Evolutionary conservation across 1,139 yeast genomes (phyloP).

Genomic region (Suhomyces atakaporum): DNA sequence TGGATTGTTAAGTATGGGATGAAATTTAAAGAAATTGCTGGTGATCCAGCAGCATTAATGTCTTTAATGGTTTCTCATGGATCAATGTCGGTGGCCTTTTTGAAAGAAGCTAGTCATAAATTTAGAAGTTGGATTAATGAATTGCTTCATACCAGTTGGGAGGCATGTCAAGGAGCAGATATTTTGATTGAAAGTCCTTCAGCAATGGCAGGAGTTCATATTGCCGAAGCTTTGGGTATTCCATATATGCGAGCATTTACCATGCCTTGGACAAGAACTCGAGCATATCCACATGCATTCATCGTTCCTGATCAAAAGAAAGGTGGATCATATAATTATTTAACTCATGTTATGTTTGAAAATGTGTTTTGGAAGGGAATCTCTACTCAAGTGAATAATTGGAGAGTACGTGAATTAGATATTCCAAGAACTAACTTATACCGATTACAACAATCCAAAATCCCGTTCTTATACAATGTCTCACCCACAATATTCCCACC

Average conservation of each 20-base stretch:
- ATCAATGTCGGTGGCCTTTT: slow-evolving; percentile 76
- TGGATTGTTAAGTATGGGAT: slow-evolving; percentile 74
- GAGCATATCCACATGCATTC: slow-evolving; percentile 96
- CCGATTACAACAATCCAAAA: slow-evolving; percentile 69
- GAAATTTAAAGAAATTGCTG: slow-evolving; percentile 75
- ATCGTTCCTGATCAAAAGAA: slow-evolving; percentile 90
- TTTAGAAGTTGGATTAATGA: slow-evolving; percentile 83
- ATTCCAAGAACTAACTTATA: slow-evolving; percentile 71
- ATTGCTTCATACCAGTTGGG: slow-evolving; percentile 71
- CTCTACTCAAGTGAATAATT: slow-evolving; percentile 80
- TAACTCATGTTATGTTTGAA: slow-evolving; percentile 91
- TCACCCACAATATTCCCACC: slow-evolving; percentile 90
- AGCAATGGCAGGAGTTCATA: slow-evolving; percentile 93
- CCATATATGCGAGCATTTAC: slow-evolving; percentile 95
- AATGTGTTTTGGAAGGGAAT: slow-evolving; percentile 94
- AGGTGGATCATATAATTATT: slow-evolving; percentile 89
- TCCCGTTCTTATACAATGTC: slow-evolving; percentile 87
- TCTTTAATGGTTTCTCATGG: slow-evolving; percentile 90
- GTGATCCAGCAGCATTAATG: slow-evolving; percentile 92
- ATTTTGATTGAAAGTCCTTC: slow-evolving; percentile 90
- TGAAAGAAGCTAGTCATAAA: slow-evolving; percentile 77
- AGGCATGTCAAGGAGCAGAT: slow-evolving; percentile 82
- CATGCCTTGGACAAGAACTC: slow-evolving; percentile 97
- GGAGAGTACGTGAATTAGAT: slow-evolving; percentile 72
- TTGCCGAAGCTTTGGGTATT: slow-evolving; percentile 86